Conservation (phyloP, 495 filamentous ascomycete genomes). For the Aspergillus sclerotioniger region DNA sequence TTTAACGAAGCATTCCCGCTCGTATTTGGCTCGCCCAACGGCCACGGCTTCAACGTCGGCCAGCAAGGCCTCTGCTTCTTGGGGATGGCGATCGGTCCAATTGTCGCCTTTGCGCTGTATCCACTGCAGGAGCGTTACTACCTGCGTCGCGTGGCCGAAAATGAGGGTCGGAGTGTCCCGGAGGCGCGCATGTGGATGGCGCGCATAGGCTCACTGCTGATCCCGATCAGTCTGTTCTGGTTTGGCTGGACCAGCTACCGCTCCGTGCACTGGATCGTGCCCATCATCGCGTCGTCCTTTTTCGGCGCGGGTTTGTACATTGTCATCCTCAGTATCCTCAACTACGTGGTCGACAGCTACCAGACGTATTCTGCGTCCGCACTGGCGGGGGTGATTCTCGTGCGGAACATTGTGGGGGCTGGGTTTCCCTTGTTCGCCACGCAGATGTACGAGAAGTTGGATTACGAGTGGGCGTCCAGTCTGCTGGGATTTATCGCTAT, state of each 20-base stretch:
- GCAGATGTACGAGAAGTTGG: conserved; percentile 59
- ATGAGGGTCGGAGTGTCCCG: conserved; percentile 45
- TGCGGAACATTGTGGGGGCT: conserved; percentile 43
- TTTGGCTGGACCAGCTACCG: conserved; percentile 46
- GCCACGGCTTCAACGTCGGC: conserved; percentile 42
- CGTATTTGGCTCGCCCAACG: conserved; percentile 40
- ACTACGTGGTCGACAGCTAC: conserved; percentile 58
- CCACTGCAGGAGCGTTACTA: conserved; percentile 48
- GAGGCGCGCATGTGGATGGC: conserved; percentile 63
- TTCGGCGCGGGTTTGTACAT: conserved; percentile 40
- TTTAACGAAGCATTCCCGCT: conserved; percentile 50
- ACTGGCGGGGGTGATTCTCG: conserved; percentile 40
- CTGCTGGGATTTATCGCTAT: conserved; percentile 59
- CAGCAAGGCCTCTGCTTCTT: conserved; percentile 40
- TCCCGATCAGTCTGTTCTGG: conserved; percentile 46
- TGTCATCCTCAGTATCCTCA: conserved; percentile 37
- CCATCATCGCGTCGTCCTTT: conserved; percentile 44
- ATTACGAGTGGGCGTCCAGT: conserved; percentile 59
- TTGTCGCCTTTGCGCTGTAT: conserved; percentile 40
- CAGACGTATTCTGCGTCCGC: conserved; percentile 52
- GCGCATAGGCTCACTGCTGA: conserved; percentile 39
- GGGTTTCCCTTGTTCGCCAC: conserved; percentile 48
- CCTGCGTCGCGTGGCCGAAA: conserved; percentile 39
- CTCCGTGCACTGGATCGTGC: conserved; percentile 46
- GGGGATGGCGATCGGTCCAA: conserved; percentile 41